Evolutionary conservation across 2,329 filamentous ascomycete species (phyloP).

Genomic region (Monilinia vaccinii-corymbosi): DNA sequence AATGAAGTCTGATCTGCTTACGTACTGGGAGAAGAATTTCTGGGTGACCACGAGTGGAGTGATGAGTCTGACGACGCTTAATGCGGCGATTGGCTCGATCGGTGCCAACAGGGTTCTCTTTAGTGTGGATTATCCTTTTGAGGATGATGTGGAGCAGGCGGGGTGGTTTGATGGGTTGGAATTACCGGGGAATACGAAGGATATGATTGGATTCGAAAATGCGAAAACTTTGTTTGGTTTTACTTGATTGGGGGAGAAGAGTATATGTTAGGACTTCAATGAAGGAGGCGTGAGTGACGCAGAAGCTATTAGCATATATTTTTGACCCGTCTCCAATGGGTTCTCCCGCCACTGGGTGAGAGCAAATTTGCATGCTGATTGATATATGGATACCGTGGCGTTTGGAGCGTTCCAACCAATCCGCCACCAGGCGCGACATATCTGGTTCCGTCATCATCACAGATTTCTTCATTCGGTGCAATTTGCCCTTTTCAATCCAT

Average conservation of each 20-base stretch:
- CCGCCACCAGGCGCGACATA: background rate
- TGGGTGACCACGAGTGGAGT: too few species aligned
- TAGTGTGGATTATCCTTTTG: too few species aligned
- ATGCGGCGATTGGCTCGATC: too few species aligned
- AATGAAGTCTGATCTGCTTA: too few species aligned
- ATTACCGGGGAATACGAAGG: too few species aligned
- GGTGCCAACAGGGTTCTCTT: too few species aligned
- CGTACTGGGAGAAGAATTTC: too few species aligned
- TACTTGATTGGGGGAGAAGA: background rate
- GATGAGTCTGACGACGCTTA: too few species aligned
- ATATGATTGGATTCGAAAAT: background rate
- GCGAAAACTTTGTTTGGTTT: background rate
- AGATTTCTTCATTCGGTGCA: background rate
- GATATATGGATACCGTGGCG: background rate
- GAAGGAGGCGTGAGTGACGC: background rate
- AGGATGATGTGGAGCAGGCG: too few species aligned
- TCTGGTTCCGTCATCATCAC: background rate
- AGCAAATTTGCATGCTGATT: background rate
- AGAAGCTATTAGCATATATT: too few species aligned
- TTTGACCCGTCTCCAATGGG: background rate
- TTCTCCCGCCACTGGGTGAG: background rate
- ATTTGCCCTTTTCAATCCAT: background rate
- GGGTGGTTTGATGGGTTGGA: too few species aligned
- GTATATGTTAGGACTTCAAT: background rate
- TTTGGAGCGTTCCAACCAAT: background rate